phyloP scores from a whole-genome alignment of 805 yeast species.

The Metschnikowia lachancei region DNA sequence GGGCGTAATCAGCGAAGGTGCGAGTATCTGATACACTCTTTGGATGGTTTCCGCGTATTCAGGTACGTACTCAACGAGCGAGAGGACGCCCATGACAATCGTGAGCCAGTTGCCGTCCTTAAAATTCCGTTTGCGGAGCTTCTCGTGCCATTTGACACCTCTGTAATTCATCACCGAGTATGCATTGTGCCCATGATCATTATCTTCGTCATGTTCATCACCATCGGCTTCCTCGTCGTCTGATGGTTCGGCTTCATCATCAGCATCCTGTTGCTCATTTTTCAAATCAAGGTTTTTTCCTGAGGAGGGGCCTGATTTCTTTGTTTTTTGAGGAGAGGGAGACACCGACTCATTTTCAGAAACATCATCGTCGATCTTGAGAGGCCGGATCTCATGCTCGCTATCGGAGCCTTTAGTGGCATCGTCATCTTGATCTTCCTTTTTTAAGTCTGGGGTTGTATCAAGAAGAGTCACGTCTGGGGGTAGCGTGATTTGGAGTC shows the following conservation, averaged over 20 bases:
- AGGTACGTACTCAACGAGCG: constrained; percentile 55
- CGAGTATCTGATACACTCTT: constrained; percentile 50
- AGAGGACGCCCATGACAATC: constrained; percentile 68
- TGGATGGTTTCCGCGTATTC: constrained; percentile 50
- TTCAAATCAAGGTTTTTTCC: background rate
- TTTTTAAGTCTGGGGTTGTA: background rate
- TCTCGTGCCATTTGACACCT: constrained; percentile 71
- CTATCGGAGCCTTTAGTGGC: constrained; percentile 21
- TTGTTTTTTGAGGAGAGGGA: constrained; percentile 6
- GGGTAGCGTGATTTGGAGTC: constrained; percentile 35
- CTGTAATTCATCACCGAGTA: constrained; percentile 52
- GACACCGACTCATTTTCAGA: constrained; percentile 9
- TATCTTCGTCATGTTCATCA: constrained; percentile 17
- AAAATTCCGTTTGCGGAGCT: constrained; percentile 70
- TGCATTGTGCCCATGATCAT: constrained; percentile 39
- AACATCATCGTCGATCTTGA: constrained; percentile 22
- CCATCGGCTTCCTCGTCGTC: constrained; percentile 22
- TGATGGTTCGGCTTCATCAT: constrained; percentile 2
- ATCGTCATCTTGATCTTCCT: constrained; percentile 2
- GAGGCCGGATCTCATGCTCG: constrained; percentile 21
- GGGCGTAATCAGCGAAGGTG: constrained; percentile 49
- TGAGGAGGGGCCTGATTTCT: background rate
- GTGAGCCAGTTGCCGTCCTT: constrained; percentile 86
- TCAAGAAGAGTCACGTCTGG: constrained; percentile 19
- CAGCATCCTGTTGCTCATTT: background rate